Evolutionary conservation across 2,329 filamentous ascomycete species (phyloP).

Genomic region (Colletotrichum noveboracense): DNA sequence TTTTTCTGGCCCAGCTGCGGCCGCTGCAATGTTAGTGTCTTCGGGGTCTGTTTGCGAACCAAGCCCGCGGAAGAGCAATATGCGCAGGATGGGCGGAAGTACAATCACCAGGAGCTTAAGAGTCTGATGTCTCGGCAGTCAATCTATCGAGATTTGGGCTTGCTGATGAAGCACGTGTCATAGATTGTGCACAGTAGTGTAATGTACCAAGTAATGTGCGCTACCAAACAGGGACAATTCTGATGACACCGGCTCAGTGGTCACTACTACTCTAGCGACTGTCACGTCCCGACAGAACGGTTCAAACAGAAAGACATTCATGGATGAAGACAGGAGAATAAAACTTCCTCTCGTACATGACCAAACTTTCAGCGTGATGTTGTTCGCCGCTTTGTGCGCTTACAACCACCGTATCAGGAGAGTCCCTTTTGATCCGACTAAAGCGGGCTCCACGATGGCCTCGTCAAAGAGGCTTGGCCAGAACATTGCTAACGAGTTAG

Average conservation of each 20-base stretch:
- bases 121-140: not conserved
- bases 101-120: not conserved
- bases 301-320: not conserved
- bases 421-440: not conserved
- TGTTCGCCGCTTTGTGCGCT: not conserved
- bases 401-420: not conserved
- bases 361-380: not conserved
- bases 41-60: not conserved
- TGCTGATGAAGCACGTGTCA: not conserved
- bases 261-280: not conserved
- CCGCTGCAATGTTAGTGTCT: not conserved
- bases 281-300: not conserved
- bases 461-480: not conserved
- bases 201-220: not conserved
- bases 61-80: not conserved
- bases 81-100: not conserved
- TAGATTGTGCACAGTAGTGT: not conserved
- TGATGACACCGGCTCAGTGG: not conserved
- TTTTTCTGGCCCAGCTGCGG: not conserved
- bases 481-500: not conserved
- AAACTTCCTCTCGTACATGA: not conserved
- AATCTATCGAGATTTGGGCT: not conserved
- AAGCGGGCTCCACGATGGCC: not conserved
- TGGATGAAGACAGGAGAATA: not conserved
- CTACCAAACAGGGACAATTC: not conserved